phyloP scores from a whole-genome alignment of 2,329 filamentous ascomycete species.

The Fusarium kyushuense region DNA sequence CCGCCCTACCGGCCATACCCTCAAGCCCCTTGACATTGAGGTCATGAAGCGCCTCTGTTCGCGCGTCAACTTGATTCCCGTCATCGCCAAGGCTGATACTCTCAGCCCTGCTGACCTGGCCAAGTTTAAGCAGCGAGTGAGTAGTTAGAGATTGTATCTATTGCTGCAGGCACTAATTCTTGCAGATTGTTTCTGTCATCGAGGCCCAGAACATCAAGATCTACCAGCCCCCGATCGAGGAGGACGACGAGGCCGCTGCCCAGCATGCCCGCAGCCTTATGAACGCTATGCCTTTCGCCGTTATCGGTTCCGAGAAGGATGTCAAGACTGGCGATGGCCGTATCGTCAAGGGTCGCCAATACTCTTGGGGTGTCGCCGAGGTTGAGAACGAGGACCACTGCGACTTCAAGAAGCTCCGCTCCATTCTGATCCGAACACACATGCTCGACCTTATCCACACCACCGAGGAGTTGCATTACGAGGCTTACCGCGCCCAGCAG shows the following conservation, averaged over 20 bases:
- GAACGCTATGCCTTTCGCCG: slow-evolving; percentile 97
- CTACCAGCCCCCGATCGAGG: slow-evolving; percentile 96
- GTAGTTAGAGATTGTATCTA: slow-evolving; percentile 46
- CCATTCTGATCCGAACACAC: slow-evolving; percentile 97
- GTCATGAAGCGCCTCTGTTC: slow-evolving; percentile 99
- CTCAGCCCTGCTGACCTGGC: slow-evolving; percentile 91
- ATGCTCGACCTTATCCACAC: slow-evolving; percentile 99
- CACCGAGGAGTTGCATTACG: slow-evolving; percentile 99
- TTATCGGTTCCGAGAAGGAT: slow-evolving; percentile 99
- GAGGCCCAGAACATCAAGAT: slow-evolving; percentile 99
- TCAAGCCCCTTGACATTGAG: slow-evolving; percentile 99
- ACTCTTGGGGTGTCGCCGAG: slow-evolving; percentile 99
- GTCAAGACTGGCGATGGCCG: slow-evolving; percentile 96
- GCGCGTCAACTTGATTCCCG: slow-evolving; percentile 97
- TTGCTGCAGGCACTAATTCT: slow-evolving; percentile 9
- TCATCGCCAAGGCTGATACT: slow-evolving; percentile 98
- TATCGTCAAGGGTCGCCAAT: slow-evolving; percentile 98
- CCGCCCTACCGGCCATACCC: slow-evolving; percentile 95
- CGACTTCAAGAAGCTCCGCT: slow-evolving; percentile 99
- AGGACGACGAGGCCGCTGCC: slow-evolving; percentile 96
- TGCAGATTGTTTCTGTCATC: slow-evolving; percentile 90
- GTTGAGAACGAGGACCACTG: slow-evolving; percentile 99
- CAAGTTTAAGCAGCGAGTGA: slow-evolving; percentile 94
- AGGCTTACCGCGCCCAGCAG: slow-evolving; percentile 98
- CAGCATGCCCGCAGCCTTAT: slow-evolving; percentile 95